phyloP scores from a whole-genome alignment of 1,284 basidiomycete genomes.

The Ceratobasidium sp. region DNA sequence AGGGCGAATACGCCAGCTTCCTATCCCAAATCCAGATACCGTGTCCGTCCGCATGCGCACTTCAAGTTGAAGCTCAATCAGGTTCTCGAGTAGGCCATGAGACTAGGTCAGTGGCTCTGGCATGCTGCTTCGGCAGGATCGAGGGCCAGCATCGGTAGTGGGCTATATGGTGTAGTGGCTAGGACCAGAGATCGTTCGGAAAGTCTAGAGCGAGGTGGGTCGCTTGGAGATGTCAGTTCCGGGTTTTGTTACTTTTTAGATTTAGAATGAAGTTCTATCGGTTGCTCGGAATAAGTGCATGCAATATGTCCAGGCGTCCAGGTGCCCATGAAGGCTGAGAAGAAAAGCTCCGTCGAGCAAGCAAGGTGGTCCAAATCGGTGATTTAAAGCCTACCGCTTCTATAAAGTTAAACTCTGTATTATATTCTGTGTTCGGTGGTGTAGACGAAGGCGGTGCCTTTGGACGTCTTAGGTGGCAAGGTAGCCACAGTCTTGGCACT shows the following conservation, averaged over 20 bases:
- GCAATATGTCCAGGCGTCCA: not conserved
- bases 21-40: slow-evolving; percentile 23
- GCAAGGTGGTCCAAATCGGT: slow-evolving; percentile 6
- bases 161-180: slow-evolving; percentile 2
- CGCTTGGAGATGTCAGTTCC: slow-evolving; percentile 11
- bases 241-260: slow-evolving; percentile 28
- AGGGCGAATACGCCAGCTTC: slow-evolving; percentile 14
- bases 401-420: not conserved
- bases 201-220: slow-evolving; percentile 38
- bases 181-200: slow-evolving; percentile 4
- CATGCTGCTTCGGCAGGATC: too few species aligned
- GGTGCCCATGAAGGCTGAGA: not conserved
- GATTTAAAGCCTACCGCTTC: slow-evolving; percentile 15
- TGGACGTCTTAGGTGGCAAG: not conserved
- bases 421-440: not conserved
- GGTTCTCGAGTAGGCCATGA: slow-evolving; percentile 25
- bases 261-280: slow-evolving; percentile 15
- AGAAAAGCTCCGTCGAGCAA: not conserved
- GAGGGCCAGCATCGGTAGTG: too few species aligned
- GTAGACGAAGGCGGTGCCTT: slow-evolving; percentile 12
- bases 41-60: slow-evolving; percentile 28
- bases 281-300: not conserved
- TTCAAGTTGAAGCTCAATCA: slow-evolving; percentile 22
- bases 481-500: not conserved
- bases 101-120: slow-evolving; percentile 26